These are phyloP conservation scores for Thermothielavioides terrestris DNA, from an alignment of 495 filamentous ascomycete genomes.

Conservation along the genomic window DNA sequence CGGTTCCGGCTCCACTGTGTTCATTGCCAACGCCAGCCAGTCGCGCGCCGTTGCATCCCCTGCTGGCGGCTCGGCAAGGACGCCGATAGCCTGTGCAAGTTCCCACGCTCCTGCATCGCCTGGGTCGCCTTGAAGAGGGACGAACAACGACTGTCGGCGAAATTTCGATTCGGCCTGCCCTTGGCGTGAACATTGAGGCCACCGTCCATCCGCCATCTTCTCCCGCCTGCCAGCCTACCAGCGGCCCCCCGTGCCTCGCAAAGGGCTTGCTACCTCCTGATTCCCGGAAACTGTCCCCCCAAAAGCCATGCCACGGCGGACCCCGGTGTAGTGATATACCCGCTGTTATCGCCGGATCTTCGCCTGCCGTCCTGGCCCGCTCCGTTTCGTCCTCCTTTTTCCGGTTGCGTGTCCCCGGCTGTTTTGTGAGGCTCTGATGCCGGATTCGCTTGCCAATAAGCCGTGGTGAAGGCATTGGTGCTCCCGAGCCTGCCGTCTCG, in stretches of 20 bases:
- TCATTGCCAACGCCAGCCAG: neutral
- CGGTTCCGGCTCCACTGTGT: conserved; percentile 4
- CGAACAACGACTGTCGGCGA: neutral
- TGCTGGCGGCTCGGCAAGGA: neutral
- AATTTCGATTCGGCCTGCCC: conserved; percentile 4
- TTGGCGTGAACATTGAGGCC: neutral
- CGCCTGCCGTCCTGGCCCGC: conserved; percentile 5
- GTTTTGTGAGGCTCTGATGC: conserved; percentile 19
- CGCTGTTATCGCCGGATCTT: conserved; percentile 12
- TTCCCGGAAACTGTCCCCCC: conserved; percentile 8
- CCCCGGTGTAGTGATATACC: conserved; percentile 14
- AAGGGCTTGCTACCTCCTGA: neutral
- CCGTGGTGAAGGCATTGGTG: conserved; percentile 1
- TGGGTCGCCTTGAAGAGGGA: neutral
- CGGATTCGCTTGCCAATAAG: conserved; percentile 1
- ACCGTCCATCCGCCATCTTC: neutral
- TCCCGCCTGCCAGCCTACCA: neutral
- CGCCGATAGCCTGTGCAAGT: neutral
- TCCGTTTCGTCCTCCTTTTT: conserved; percentile 14
- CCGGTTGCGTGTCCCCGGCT: conserved; percentile 13
- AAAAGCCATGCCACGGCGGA: conserved; percentile 11
- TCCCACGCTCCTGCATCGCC: neutral
- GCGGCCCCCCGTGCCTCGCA: conserved; percentile 3
- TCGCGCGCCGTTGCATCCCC: neutral
- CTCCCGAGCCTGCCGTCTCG: neutral